A percentile compares a stretch with the other conserved stretches of the same genome.
Conservation (phyloP, 2,329 filamentous ascomycete species). For the Xylaria sp. region DNA sequence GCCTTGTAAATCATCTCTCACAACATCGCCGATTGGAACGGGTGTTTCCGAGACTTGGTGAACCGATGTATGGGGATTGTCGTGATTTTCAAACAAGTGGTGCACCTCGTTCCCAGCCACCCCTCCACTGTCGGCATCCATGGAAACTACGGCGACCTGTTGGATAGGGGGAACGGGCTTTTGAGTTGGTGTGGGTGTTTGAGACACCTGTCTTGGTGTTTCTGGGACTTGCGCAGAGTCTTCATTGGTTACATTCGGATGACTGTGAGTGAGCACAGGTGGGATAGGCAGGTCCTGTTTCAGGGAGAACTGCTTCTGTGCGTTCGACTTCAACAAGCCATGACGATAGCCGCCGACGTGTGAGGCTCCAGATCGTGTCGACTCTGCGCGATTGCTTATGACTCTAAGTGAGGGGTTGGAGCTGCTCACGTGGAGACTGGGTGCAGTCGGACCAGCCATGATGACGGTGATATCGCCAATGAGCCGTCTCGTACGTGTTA, state of each 20-base stretch:
- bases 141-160: neutral
- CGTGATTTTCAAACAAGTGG: neutral
- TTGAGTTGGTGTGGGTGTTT: neutral
- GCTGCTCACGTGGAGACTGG: slow-evolving; percentile 15
- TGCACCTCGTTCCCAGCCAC: neutral
- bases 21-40: slow-evolving; percentile 11
- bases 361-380: slow-evolving; percentile 23
- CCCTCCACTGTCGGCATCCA: neutral
- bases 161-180: neutral
- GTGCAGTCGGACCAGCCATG: slow-evolving; percentile 18
- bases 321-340: slow-evolving; percentile 24
- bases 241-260: neutral
- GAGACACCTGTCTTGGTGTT: neutral
- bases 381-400: slow-evolving; percentile 22
- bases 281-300: slow-evolving; percentile 27
- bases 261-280: slow-evolving; percentile 23
- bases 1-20: neutral
- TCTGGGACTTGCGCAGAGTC: neutral
- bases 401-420: slow-evolving; percentile 25
- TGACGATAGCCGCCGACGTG: slow-evolving; percentile 21
- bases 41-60: slow-evolving; percentile 23
- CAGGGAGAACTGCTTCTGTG: slow-evolving; percentile 9
- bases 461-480: neutral
- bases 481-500: neutral
- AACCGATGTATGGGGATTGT: slow-evolving; percentile 9